phyloP scores from a whole-genome alignment of 2,329 filamentous ascomycete genomes.

The Claviceps sp. region DNA sequence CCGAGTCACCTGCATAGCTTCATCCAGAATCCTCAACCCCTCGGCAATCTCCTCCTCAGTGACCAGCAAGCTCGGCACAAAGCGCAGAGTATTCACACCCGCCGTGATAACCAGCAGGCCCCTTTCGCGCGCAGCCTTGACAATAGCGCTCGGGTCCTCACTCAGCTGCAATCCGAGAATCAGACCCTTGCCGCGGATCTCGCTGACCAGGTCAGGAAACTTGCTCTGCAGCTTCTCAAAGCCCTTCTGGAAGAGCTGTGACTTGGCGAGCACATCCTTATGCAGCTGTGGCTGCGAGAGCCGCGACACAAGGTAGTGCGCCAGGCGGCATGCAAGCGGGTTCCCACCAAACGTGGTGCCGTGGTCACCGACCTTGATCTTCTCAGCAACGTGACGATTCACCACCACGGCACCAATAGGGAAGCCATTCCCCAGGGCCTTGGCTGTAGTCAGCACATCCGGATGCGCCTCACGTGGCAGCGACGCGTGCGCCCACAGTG shows the following conservation, averaged over 20 bases:
- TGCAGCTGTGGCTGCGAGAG: conserved; percentile 61
- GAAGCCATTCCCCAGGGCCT: conserved; percentile 92
- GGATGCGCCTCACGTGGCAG: conserved; percentile 73
- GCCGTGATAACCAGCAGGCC: conserved; percentile 86
- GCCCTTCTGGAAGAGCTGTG: conserved; percentile 31
- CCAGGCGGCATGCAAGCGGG: conserved; percentile 71
- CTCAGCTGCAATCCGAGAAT: conserved; percentile 78
- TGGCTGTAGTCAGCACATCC: conserved; percentile 86
- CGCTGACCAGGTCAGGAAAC: conserved; percentile 57
- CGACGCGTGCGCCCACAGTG: conserved; percentile 74
- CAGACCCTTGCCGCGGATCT: conserved; percentile 71
- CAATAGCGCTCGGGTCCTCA: conserved; percentile 56
- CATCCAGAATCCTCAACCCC: conserved; percentile 62
- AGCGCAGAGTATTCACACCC: conserved; percentile 80
- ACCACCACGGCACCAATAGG: conserved; percentile 65
- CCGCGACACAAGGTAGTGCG: conserved; percentile 70
- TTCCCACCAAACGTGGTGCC: conserved; percentile 93
- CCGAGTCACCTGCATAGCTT: conserved; percentile 40
- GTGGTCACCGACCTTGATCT: conserved; percentile 56
- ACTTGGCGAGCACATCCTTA: conserved; percentile 53
- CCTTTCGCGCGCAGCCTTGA: conserved; percentile 76
- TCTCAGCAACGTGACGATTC: conserved; percentile 25
- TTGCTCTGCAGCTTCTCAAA: conserved; percentile 33
- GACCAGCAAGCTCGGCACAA: conserved; percentile 78
- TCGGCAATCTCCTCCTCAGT: conserved; percentile 66